Conservation (phyloP, 2,329 filamentous ascomycete species). For the Davidsoniella neocaledoniae region DNA sequence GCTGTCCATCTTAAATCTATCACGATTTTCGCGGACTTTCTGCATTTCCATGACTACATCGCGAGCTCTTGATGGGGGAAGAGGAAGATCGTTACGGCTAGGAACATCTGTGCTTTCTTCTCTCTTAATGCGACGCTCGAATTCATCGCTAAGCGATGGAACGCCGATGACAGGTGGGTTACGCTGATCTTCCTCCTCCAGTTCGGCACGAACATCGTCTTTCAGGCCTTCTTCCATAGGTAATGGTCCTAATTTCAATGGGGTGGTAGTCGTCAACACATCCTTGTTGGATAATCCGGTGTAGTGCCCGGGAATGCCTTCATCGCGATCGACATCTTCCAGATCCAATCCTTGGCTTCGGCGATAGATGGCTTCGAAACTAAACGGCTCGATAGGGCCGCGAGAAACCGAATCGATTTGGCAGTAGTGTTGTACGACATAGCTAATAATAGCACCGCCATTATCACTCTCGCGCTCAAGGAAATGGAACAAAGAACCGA, state of each 20-base stretch:
- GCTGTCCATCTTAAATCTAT: conserved; percentile 75
- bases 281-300: conserved; percentile 46
- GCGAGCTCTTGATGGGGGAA: conserved; percentile 72
- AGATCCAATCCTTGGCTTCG: conserved; percentile 43
- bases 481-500: conserved; percentile 69
- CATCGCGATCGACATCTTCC: conserved; percentile 44
- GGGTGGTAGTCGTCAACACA: conserved; percentile 36
- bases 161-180: conserved; percentile 56
- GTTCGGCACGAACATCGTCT: conserved; percentile 70
- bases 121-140: conserved; percentile 73
- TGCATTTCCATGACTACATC: conserved; percentile 92
- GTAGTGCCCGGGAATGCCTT: conserved; percentile 47
- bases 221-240: conserved; percentile 71
- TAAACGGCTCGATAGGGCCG: conserved; percentile 46
- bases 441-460: conserved; percentile 62
- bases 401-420: conserved; percentile 40
- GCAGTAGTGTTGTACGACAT: conserved; percentile 48
- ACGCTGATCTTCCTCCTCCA: conserved; percentile 69
- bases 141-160: conserved; percentile 65
- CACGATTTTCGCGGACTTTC: conserved; percentile 81
- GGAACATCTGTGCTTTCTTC: conserved; percentile 80
- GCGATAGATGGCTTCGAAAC: conserved; percentile 42
- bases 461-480: conserved; percentile 73
- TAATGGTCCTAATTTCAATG: conserved; percentile 61
- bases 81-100: conserved; percentile 59